A percentile compares a stretch with the other conserved stretches of the same genome.
Evolutionary conservation across 192 early-diverging fungal species (phyloP).

Genomic region (Obelidium mucronatum): DNA sequence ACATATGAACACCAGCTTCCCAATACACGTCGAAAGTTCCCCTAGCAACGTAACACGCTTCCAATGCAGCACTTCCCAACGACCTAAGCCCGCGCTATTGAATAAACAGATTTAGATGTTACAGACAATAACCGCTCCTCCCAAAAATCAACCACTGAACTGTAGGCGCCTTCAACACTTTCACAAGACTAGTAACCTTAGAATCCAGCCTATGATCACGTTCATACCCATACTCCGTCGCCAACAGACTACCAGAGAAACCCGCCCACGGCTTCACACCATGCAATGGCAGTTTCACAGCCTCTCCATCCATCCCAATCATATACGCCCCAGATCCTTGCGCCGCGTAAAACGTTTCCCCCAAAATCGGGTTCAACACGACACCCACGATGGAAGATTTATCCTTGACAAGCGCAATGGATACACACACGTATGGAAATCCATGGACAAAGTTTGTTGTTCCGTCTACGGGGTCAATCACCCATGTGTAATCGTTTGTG

Average conservation of each 20-base stretch:
- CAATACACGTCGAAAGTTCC: constrained; percentile 89
- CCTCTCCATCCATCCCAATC: constrained; percentile 46
- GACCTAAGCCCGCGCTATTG: constrained; percentile 75
- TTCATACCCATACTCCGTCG: constrained; percentile 86
- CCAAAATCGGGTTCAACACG: constrained; percentile 88
- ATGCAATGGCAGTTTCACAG: constrained; percentile 61
- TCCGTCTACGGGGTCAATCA: constrained; percentile 84
- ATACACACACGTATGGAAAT: constrained; percentile 86
- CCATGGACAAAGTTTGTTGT: constrained; percentile 62
- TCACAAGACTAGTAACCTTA: constrained; percentile 72
- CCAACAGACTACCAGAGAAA: constrained; percentile 74
- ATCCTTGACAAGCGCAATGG: constrained; percentile 82
- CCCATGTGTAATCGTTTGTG: constrained; percentile 83
- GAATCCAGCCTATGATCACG: constrained; percentile 65
- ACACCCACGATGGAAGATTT: constrained; percentile 84
- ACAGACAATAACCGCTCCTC: background rate
- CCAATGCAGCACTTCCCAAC: constrained; percentile 79
- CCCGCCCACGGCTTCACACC: constrained; percentile 63
- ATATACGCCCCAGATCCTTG: constrained; percentile 70
- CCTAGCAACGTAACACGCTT: constrained; percentile 80
- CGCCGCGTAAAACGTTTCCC: constrained; percentile 72
- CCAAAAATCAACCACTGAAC: constrained; percentile 5
- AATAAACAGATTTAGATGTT: constrained; percentile 21
- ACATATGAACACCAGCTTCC: constrained; percentile 80
- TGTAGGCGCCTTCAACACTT: constrained; percentile 63